A percentile compares a stretch with the other conserved stretches of the same genome.
Conservation (phyloP, 164 flowering plant species). For the Magnolia changhungtana region DNA sequence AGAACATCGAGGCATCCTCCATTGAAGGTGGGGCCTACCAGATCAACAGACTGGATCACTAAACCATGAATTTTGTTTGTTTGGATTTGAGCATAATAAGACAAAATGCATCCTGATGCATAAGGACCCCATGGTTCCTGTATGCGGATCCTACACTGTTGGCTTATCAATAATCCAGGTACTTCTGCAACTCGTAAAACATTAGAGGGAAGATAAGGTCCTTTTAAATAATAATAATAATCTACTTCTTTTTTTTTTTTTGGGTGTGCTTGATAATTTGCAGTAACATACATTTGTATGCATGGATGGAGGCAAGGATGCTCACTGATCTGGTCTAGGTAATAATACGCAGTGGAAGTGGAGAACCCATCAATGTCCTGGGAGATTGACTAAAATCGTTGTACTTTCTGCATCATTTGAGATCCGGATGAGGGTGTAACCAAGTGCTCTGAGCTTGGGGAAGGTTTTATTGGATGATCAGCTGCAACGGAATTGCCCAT, state of each 20-base stretch:
- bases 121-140: neutral
- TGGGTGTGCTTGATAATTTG: neutral
- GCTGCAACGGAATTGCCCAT: slow-evolving; percentile 39
- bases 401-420: slow-evolving; percentile 62
- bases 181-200: neutral
- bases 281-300: neutral
- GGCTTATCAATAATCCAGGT: neutral
- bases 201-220: neutral
- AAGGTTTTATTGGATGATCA: slow-evolving; percentile 47
- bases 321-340: slow-evolving; percentile 21
- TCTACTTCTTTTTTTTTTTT: no score
- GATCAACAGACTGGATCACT: neutral
- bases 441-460: slow-evolving; percentile 69
- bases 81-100: neutral
- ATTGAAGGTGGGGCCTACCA: no score
- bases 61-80: neutral
- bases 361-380: slow-evolving; percentile 5
- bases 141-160: neutral
- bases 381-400: slow-evolving; percentile 36
- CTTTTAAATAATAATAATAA: no score
- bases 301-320: neutral
- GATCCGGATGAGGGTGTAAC: slow-evolving; percentile 45
- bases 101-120: neutral
- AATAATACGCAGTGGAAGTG: neutral
- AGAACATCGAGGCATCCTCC: no score